Evolutionary conservation across 1,284 basidiomycete species (phyloP), one percentile per base, ranked within the genome.

Genomic region (Inonotus hispidus): DNA sequence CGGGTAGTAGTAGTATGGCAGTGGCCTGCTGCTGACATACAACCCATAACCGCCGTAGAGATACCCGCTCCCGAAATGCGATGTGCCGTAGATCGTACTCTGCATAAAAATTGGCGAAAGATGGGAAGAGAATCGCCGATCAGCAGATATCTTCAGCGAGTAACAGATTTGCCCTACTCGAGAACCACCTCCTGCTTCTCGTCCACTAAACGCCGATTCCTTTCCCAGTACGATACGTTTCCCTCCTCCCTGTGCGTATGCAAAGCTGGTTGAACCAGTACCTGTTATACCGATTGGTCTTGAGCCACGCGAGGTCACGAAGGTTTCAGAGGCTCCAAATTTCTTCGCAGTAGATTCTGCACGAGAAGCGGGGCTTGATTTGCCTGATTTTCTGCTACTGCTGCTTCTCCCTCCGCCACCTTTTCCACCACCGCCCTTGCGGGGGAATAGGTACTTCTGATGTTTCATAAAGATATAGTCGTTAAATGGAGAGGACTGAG

Each of bases 1-100:
- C 1, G 70, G 70, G 59, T 66, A 71, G 49, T 68, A 69, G 7
- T 62, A 64, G 39, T 64, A 70, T 11, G 62, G 62, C 8, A 63
- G 37, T 14, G 62, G 62, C n/a, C 62, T 60, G 5, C 23, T 25
- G 35, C 29, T 32, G 21, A 63, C 55, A 39, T 43, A 63, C 3
- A 16, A 27, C n/a, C 55, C 58, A 46, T 38, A 56, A 5, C 59
- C 55, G 13, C 62, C 62, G 32, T 63, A 63, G 11, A 59, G 62
- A 49, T 63, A 63, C 47, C 62, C 62, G 39, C 62, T 63, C 6
- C 62, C 62, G 46, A 60, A 63, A 25, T 21, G 52, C 1, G 52
- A 59, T 10, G 62, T 63, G 16, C 64, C 64, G 46, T 57, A 65
- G 5, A 62, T 53, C 21, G 19, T 43, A 41, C 23, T 50, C 29